Evolutionary conservation across 768 basidiomycete genomes (phyloP).

Genomic region (Kwoniella sp.): DNA sequence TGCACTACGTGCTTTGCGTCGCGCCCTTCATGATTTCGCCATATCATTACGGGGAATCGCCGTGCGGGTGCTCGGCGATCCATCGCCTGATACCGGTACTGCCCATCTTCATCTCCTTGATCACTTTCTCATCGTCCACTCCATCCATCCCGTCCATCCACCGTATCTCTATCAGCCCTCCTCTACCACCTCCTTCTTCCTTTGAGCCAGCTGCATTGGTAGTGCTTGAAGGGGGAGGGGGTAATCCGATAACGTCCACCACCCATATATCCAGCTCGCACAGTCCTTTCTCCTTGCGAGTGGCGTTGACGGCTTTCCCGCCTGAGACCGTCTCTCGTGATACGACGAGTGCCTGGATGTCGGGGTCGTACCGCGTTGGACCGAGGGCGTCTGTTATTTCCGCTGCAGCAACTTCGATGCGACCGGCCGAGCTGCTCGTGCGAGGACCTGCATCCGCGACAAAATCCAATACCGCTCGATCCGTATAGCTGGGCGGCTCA

Average conservation of each 20-base stretch:
- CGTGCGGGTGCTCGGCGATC: constrained; percentile 62
- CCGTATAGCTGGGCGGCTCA: neutral
- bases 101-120: constrained; percentile 86
- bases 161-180: neutral
- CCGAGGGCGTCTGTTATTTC: constrained; percentile 84
- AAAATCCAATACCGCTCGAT: no score
- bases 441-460: neutral
- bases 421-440: no score
- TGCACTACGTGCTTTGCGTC: neutral
- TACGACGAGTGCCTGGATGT: constrained; percentile 90
- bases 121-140: constrained; percentile 67
- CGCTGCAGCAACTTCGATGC: constrained; percentile 59
- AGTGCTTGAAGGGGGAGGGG: neutral
- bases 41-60: no score
- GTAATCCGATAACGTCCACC: constrained; percentile 75
- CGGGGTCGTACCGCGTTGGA: constrained; percentile 81
- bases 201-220: neutral
- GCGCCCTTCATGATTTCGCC: no score
- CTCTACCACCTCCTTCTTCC: neutral
- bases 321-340: constrained; percentile 84
- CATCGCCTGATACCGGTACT: constrained; percentile 90
- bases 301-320: constrained; percentile 51
- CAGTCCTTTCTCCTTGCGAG: constrained; percentile 64
- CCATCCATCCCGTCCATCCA: constrained; percentile 51
- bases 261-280: constrained; percentile 69